phyloP scores from a whole-genome alignment of 345 rosid species.

The Gossypium raimondii region DNA sequence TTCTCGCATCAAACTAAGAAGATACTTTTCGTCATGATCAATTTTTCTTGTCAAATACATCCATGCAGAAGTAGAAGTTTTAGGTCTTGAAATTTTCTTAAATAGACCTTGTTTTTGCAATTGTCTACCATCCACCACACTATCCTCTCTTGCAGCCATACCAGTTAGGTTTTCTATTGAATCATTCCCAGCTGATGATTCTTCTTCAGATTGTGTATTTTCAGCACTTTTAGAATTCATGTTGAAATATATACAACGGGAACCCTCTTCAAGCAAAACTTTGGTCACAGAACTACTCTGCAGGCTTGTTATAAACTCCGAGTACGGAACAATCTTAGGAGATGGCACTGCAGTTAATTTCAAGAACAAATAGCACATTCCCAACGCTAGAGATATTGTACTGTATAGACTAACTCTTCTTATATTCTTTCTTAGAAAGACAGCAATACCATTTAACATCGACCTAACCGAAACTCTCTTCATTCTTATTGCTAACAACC shows the following conservation, averaged over 20 bases:
- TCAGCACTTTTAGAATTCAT: constrained; percentile 22
- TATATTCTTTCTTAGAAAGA: constrained; percentile 52
- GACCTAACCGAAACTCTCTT: constrained; percentile 52
- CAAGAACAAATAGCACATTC: constrained; percentile 62
- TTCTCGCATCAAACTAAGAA: constrained; percentile 85
- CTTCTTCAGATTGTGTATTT: constrained; percentile 37
- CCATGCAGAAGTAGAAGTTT: constrained; percentile 55
- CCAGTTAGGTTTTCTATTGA: constrained; percentile 26
- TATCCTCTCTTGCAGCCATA: constrained; percentile 26
- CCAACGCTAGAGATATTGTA: constrained; percentile 50
- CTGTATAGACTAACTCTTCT: constrained; percentile 46
- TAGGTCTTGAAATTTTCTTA: constrained; percentile 38
- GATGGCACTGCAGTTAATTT: constrained; percentile 68
- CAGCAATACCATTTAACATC: constrained; percentile 37
- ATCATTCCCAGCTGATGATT: constrained; percentile 11
- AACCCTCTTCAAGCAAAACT: constrained; percentile 86
- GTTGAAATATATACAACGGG: constrained; percentile 81
- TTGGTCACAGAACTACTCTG: constrained; percentile 61
- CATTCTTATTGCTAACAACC: constrained; percentile 45
- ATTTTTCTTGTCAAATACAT: constrained; percentile 78
- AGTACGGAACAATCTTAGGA: constrained; percentile 72
- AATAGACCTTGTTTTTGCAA: constrained; percentile 16
- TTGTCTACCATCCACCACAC: constrained; percentile 14
- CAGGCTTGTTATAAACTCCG: constrained; percentile 69
- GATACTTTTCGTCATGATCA: constrained; percentile 86